Evolutionary conservation across 2,329 filamentous ascomycete genomes (phyloP).

Genomic region (Capronia americana): DNA sequence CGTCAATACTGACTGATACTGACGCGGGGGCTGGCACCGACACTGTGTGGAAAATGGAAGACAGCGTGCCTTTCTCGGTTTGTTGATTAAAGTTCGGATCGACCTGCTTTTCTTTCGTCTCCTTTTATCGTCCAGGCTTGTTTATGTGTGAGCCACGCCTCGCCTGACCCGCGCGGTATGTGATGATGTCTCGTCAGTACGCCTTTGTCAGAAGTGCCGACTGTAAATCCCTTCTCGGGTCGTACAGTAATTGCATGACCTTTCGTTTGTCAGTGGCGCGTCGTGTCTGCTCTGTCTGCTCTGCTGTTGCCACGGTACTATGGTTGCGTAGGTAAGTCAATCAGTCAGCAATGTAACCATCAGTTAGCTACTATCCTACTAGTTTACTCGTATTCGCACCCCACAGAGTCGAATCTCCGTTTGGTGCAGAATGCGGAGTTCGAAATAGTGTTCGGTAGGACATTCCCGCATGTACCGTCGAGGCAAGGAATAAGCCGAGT

Average conservation of each 20-base stretch:
- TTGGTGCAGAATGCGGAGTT: background rate
- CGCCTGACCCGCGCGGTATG: too few relatives aligned
- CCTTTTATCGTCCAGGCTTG: background rate
- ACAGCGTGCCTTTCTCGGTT: background rate
- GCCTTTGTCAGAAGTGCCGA: background rate
- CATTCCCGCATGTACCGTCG: conserved; percentile 9
- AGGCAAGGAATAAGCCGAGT: background rate
- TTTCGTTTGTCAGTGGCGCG: background rate
- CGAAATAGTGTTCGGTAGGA: conserved; percentile 4
- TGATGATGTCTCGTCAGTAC: background rate
- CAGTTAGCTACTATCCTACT: too few relatives aligned
- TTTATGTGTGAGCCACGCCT: too few relatives aligned
- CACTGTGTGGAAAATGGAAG: background rate
- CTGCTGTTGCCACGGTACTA: too few relatives aligned
- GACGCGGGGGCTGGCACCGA: too few relatives aligned
- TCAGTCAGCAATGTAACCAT: background rate
- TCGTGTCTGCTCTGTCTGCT: too few relatives aligned
- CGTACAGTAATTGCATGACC: background rate
- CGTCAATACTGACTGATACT: too few relatives aligned
- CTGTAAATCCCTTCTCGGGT: background rate
- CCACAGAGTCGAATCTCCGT: background rate
- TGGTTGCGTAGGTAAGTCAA: too few relatives aligned
- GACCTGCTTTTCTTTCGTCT: background rate
- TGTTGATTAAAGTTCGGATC: background rate
- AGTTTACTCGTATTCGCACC: background rate